Percentiles rank a stretch among this genome's conserved stretches.
Evolutionary conservation across 805 yeast species (phyloP).

Genomic region (Starmerella apis): DNA sequence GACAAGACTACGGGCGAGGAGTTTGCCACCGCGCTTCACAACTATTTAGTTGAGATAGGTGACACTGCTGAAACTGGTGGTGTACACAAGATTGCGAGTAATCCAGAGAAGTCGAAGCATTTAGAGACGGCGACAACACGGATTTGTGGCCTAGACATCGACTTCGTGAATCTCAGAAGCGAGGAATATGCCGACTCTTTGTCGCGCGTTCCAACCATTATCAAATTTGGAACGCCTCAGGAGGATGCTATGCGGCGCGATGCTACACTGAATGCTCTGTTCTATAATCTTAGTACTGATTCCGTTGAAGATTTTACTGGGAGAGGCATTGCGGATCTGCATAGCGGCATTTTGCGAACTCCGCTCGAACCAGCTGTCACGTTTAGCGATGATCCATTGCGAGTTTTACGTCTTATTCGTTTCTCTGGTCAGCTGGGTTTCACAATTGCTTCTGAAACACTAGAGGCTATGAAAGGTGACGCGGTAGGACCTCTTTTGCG

Average conservation of each 20-base stretch:
- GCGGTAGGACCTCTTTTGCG: conserved; percentile 50
- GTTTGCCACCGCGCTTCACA: conserved; percentile 59
- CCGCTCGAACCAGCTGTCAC: conserved; percentile 81
- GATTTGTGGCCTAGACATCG: conserved; percentile 73
- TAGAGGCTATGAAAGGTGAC: conserved; percentile 50
- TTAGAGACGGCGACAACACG: conserved; percentile 92
- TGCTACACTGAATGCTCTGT: conserved; percentile 87
- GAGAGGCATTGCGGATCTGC: conserved; percentile 61
- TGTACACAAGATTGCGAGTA: conserved; percentile 74
- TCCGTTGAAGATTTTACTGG: conserved; percentile 78
- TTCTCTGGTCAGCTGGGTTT: conserved; percentile 76
- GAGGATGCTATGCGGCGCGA: conserved; percentile 91
- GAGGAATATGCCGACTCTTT: conserved; percentile 68
- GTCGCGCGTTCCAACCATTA: conserved; percentile 68
- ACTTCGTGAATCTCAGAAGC: conserved; percentile 81
- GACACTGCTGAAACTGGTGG: conserved; percentile 25
- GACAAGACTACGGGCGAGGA: conserved; percentile 75
- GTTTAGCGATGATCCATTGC: conserved; percentile 84
- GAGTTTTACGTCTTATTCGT: conserved; percentile 75
- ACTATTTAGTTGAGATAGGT: conserved; percentile 34
- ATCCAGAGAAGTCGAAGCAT: conserved; percentile 94
- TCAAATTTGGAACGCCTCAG: conserved; percentile 76
- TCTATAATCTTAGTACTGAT: conserved; percentile 63
- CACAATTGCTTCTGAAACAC: conserved; percentile 46
- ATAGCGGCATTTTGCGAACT: conserved; percentile 63